These are phyloP conservation scores for Crithidia bombi DNA, from an alignment of 208 protist species.

Conservation along the genomic window DNA sequence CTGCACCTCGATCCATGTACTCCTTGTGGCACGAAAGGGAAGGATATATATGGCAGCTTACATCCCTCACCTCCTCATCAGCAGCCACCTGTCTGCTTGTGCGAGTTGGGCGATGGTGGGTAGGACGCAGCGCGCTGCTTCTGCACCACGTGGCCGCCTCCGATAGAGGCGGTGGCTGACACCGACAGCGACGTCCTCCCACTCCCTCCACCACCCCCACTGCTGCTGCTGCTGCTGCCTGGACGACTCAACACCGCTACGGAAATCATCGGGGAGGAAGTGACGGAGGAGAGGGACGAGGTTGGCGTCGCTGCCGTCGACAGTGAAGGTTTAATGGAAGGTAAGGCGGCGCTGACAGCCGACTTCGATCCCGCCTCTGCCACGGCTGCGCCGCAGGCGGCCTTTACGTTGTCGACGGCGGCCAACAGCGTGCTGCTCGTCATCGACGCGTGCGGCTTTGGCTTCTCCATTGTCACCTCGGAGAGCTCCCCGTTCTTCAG, in stretches of 20 bases:
- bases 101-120: slow-evolving; percentile 12
- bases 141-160: background rate
- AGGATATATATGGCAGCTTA: too few relatives aligned
- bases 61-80: background rate
- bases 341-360: background rate
- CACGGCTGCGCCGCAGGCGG: background rate
- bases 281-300: background rate
- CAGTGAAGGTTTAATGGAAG: background rate
- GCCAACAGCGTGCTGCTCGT: slow-evolving; percentile 3
- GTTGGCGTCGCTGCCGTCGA: background rate
- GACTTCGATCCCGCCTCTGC: background rate
- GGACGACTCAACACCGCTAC: too few relatives aligned
- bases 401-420: slow-evolving; percentile 1
- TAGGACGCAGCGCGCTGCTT: slow-evolving; percentile 8
- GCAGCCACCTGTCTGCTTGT: slow-evolving; percentile 10
- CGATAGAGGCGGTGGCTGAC: background rate
- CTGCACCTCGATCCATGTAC: too few relatives aligned
- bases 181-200: background rate
- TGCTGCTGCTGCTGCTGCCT: slow-evolving; percentile 2
- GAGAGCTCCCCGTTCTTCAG: slow-evolving; percentile 51
- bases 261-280: too few relatives aligned
- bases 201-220: background rate
- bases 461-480: slow-evolving; percentile 47
- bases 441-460: slow-evolving; percentile 10
- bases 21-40: too few relatives aligned